These are phyloP conservation scores for Suillus cothurnatus DNA, from an alignment of 768 basidiomycete species.

Conservation along the genomic window DNA sequence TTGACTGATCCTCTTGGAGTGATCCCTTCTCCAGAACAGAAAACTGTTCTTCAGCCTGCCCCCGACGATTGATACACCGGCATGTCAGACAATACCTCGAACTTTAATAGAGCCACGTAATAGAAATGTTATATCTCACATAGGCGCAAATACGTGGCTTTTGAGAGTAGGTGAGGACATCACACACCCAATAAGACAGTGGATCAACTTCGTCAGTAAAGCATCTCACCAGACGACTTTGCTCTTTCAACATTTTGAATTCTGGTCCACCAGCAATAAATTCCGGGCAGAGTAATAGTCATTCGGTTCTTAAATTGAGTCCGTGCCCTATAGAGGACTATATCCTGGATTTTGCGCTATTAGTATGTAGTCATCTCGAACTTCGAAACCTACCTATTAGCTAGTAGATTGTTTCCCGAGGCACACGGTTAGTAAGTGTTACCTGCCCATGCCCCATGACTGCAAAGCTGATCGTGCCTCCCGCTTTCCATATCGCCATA, in stretches of 20 bases:
- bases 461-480: too few relatives aligned
- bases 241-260: neutral
- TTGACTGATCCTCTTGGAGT: conserved; percentile 52
- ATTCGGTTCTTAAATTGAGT: neutral
- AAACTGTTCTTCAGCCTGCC: conserved; percentile 33
- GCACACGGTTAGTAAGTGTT: too few relatives aligned
- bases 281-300: neutral
- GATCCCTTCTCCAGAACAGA: conserved; percentile 46
- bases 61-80: neutral
- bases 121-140: neutral
- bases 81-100: neutral
- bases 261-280: neutral
- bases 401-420: too few relatives aligned
- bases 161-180: neutral
- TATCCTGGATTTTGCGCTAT: too few relatives aligned
- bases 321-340: neutral
- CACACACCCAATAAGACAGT: neutral
- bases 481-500: too few relatives aligned
- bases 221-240: neutral
- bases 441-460: too few relatives aligned
- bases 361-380: too few relatives aligned
- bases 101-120: neutral
- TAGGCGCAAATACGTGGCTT: neutral
- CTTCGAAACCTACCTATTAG: too few relatives aligned
- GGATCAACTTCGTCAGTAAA: neutral